Percentiles rank a stretch among this genome's conserved stretches.
Conservation (phyloP, 257 asterid genomes). For the Plantago ovata region DNA sequence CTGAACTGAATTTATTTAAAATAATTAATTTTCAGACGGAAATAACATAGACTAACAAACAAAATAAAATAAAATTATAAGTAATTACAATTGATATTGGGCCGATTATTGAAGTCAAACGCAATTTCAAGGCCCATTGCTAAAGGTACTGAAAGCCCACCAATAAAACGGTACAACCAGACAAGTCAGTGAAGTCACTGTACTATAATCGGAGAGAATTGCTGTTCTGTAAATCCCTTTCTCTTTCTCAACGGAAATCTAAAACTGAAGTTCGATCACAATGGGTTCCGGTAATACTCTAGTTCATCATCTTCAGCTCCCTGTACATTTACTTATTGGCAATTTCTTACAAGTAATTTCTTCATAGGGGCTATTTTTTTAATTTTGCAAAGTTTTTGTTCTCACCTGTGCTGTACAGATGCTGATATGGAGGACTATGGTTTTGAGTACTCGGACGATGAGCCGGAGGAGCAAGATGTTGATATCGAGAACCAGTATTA, state of each 20-base stretch:
- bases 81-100: not conserved
- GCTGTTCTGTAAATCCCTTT: too few species aligned
- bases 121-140: not conserved
- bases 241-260: too few species aligned
- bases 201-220: too few species aligned
- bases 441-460: conserved; percentile 96
- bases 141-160: not conserved
- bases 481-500: conserved; percentile 97
- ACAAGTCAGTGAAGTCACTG: not conserved
- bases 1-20: too few species aligned
- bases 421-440: conserved; percentile 99
- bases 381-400: not conserved
- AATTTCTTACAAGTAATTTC: not conserved
- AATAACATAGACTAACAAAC: too few species aligned
- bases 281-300: conserved; percentile 8
- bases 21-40: too few species aligned
- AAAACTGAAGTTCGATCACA: not conserved
- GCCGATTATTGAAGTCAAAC: not conserved
- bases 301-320: not conserved
- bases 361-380: not conserved
- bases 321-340: not conserved
- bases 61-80: too few species aligned
- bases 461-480: conserved; percentile 95
- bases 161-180: not conserved
- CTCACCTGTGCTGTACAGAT: conserved; percentile 35